Conservation (phyloP, 495 filamentous ascomycete genomes). For the Ascobolus immersus region DNA sequence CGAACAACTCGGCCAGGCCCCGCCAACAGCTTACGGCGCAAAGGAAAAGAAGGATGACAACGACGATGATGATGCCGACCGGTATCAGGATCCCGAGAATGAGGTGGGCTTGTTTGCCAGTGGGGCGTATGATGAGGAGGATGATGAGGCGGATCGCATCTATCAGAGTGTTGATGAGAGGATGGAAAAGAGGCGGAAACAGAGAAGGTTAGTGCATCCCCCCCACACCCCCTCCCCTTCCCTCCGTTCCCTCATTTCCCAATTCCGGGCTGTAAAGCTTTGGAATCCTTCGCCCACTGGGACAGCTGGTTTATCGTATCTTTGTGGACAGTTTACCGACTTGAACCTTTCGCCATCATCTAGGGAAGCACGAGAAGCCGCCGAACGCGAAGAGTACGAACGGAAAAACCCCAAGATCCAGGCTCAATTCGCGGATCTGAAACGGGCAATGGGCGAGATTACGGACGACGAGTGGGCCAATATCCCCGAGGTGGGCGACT, state of each 20-base stretch:
- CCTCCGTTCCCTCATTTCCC: conserved; percentile 10
- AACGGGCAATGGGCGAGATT: conserved; percentile 62
- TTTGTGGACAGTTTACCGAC: conserved; percentile 61
- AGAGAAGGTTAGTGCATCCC: conserved; percentile 58
- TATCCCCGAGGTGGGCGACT: conserved; percentile 81
- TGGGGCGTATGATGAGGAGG: conserved; percentile 81
- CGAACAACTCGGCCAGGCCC: conserved; percentile 54
- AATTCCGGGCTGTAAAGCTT: not conserved
- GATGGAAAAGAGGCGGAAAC: conserved; percentile 70
- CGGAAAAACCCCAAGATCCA: conserved; percentile 93
- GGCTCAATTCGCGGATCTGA: conserved; percentile 91
- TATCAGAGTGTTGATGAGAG: conserved; percentile 88
- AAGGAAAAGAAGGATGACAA: conserved; percentile 54
- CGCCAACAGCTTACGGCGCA: conserved; percentile 53
- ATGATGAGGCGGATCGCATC: conserved; percentile 89
- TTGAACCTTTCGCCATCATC: conserved; percentile 27
- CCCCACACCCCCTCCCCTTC: conserved; percentile 8
- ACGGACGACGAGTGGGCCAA: conserved; percentile 93
- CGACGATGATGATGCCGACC: conserved; percentile 55
- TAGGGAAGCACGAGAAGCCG: conserved; percentile 86
- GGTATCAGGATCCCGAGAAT: conserved; percentile 90
- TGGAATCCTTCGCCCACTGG: too few relatives aligned
- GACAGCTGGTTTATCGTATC: conserved; percentile 46
- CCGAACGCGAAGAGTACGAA: conserved; percentile 85
- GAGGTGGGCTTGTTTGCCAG: conserved; percentile 87